These are phyloP conservation scores for Eimeria mitis DNA, from an alignment of 169 alveolate genomes.

Conservation along the genomic window DNA sequence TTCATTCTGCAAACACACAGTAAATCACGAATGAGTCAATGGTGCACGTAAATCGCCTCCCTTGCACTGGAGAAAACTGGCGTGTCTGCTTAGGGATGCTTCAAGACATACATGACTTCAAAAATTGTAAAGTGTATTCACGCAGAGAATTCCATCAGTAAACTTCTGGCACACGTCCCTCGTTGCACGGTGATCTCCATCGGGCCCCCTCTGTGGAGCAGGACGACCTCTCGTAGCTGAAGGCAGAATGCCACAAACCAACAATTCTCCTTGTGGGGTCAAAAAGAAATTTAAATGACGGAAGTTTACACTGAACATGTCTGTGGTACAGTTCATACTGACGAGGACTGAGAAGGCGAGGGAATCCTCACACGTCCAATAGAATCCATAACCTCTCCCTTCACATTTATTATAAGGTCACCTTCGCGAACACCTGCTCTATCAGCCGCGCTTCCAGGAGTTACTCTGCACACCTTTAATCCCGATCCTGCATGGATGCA, in stretches of 20 bases:
- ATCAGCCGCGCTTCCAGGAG: constrained; percentile 42
- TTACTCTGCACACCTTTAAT: constrained; percentile 23
- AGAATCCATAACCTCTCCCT: constrained; percentile 51
- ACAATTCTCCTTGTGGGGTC: neutral
- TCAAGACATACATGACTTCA: neutral
- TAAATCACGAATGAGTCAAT: neutral
- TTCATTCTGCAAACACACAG: neutral
- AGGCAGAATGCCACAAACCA: neutral
- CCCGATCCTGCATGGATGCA: neutral
- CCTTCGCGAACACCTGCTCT: constrained; percentile 31
- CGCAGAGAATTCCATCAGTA: neutral
- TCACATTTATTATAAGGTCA: constrained; percentile 14
- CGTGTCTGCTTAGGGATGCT: neutral
- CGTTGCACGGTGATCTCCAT: constrained; percentile 46
- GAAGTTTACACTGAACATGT: neutral
- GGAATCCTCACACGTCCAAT: constrained; percentile 31
- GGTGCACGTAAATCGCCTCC: neutral
- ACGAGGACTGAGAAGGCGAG: neutral
- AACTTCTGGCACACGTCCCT: neutral
- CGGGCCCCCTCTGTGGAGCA: constrained; percentile 42
- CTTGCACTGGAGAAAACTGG: neutral
- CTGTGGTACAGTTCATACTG: neutral
- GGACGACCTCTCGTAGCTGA: constrained; percentile 46
- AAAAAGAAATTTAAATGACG: neutral
- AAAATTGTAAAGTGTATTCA: neutral